A percentile compares a stretch with the other conserved stretches of the same genome.
Conservation (phyloP, 1,139 yeast species). For the Saccharomyces hybrid region DNA sequence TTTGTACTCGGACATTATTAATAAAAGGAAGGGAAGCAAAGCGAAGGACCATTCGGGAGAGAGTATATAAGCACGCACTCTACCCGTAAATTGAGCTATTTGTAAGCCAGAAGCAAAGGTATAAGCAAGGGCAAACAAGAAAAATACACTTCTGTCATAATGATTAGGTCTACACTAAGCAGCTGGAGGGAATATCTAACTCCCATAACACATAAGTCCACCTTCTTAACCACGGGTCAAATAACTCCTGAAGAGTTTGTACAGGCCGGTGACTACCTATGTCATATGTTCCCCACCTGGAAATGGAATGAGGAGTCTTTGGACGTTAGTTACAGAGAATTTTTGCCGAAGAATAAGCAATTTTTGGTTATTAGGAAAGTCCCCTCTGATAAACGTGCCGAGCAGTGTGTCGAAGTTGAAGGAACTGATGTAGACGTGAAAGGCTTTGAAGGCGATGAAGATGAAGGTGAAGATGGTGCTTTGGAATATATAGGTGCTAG, state of each 20-base stretch:
- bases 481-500: not conserved
- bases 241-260: constrained; percentile 92
- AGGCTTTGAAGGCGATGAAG: constrained; percentile 29
- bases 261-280: constrained; percentile 85
- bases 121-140: constrained; percentile 1
- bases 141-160: constrained; percentile 7
- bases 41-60: not conserved
- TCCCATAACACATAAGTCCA: constrained; percentile 77
- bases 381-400: constrained; percentile 76
- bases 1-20: not conserved
- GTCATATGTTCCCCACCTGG: constrained; percentile 94
- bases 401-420: constrained; percentile 41
- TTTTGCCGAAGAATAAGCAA: constrained; percentile 81
- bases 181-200: constrained; percentile 87
- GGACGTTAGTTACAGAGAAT: constrained; percentile 43
- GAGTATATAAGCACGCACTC: not conserved
- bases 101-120: not conserved
- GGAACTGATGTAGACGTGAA: constrained; percentile 35
- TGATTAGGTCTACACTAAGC: constrained; percentile 66
- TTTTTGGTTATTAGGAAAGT: constrained; percentile 81
- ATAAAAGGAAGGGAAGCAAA: not conserved
- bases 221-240: constrained; percentile 79
- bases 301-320: constrained; percentile 59
- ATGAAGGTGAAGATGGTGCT: constrained; percentile 22
- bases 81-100: not conserved